A percentile compares a stretch with the other conserved stretches of the same genome.
Evolutionary conservation across 495 filamentous ascomycete genomes (phyloP).

Genomic region (Physcia stellaris): DNA sequence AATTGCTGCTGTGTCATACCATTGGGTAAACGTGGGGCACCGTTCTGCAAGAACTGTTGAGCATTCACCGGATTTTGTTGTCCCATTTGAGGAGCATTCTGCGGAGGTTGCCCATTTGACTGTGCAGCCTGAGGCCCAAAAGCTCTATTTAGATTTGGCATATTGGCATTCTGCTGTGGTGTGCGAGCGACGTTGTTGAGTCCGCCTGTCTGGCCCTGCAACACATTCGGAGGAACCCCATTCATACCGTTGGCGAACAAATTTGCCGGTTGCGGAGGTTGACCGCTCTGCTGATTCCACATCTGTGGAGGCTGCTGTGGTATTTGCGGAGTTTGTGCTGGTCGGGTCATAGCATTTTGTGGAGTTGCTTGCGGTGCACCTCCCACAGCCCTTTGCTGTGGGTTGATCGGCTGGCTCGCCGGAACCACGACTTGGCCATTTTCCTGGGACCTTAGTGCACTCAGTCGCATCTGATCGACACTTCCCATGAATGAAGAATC

Average conservation of each 20-base stretch:
- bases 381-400: slow-evolving; percentile 29
- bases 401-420: slow-evolving; percentile 40
- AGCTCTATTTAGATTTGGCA: slow-evolving; percentile 47
- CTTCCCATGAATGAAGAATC: slow-evolving; percentile 38
- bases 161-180: slow-evolving; percentile 30
- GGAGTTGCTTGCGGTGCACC: slow-evolving; percentile 12
- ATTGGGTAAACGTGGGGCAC: too few species aligned
- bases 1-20: slow-evolving; percentile 8
- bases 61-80: too few species aligned
- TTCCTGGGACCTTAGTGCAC: slow-evolving; percentile 48
- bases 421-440: slow-evolving; percentile 54
- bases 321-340: slow-evolving; percentile 19
- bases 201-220: slow-evolving; percentile 33
- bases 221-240: slow-evolving; percentile 20
- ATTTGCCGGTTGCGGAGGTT: slow-evolving; percentile 4
- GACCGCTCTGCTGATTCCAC: not conserved
- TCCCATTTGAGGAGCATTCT: too few species aligned
- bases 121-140: slow-evolving; percentile 30
- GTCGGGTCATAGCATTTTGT: not conserved
- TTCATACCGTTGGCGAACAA: slow-evolving; percentile 27
- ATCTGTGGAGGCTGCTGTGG: slow-evolving; percentile 26
- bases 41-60: too few species aligned
- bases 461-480: slow-evolving; percentile 46
- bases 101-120: slow-evolving; percentile 13
- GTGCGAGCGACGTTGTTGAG: slow-evolving; percentile 19